Evolutionary conservation across 441 rosid genomes (phyloP).

Genomic region (Croton laevigatus): DNA sequence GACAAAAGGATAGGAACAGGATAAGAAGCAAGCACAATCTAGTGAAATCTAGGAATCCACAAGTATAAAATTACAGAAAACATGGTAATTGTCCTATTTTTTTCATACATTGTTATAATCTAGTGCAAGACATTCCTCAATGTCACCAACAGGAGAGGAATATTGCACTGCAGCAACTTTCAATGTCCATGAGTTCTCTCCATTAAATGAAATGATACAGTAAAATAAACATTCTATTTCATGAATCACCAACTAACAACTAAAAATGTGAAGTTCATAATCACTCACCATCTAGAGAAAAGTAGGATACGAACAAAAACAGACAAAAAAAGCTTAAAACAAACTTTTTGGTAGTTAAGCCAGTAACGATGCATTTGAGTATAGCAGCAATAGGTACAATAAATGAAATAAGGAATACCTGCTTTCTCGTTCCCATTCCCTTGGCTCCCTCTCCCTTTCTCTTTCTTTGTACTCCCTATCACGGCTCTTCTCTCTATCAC

Average conservation of each 20-base stretch:
- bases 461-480: slow-evolving; percentile 59
- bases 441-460: slow-evolving; percentile 58
- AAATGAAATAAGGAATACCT: slow-evolving; percentile 44
- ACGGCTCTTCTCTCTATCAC: slow-evolving; percentile 40
- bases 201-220: not conserved
- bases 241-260: too few relatives aligned
- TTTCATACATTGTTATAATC: not conserved
- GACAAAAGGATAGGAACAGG: not conserved
- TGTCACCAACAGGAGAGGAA: not conserved
- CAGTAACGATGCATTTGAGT: not conserved
- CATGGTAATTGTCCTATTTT: not conserved
- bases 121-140: not conserved
- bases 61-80: not conserved
- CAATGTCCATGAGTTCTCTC: not conserved
- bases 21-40: not conserved
- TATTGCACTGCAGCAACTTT: not conserved
- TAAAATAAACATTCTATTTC: not conserved
- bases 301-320: not conserved
- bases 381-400: not conserved
- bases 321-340: not conserved
- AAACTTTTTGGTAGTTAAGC: not conserved
- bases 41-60: not conserved
- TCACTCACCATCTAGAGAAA: not conserved
- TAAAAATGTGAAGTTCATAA: not conserved
- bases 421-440: slow-evolving; percentile 70